phyloP scores from a whole-genome alignment of 2,329 filamentous ascomycete species.

The Diaporthe eres region DNA sequence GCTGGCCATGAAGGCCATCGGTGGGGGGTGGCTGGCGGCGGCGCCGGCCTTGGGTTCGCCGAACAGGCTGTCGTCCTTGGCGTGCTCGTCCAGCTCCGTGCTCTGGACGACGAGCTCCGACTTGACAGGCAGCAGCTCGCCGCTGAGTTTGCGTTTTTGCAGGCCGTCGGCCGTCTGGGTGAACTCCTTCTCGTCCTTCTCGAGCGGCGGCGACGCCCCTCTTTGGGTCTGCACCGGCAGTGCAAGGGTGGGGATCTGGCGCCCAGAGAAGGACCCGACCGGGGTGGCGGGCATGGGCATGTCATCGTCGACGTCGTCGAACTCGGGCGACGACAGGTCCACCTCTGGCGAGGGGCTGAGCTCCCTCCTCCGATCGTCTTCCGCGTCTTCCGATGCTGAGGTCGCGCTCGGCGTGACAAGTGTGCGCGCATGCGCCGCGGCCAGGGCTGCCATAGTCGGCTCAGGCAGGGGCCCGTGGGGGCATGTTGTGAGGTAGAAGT shows the following conservation, averaged over 20 bases:
- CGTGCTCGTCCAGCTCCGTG: slow-evolving; percentile 57
- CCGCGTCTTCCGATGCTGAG: slow-evolving; percentile 79
- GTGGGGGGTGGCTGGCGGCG: slow-evolving; percentile 47
- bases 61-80: slow-evolving; percentile 68
- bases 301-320: slow-evolving; percentile 80
- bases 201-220: slow-evolving; percentile 88
- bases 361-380: slow-evolving; percentile 75
- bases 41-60: slow-evolving; percentile 54
- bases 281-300: slow-evolving; percentile 72
- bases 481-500: slow-evolving; percentile 95
- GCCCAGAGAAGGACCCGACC: slow-evolving; percentile 73
- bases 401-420: slow-evolving; percentile 82
- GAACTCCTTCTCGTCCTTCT: slow-evolving; percentile 96
- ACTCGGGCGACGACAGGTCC: slow-evolving; percentile 88
- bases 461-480: slow-evolving; percentile 86
- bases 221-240: slow-evolving; percentile 72
- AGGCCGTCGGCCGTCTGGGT: slow-evolving; percentile 93
- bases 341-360: slow-evolving; percentile 94
- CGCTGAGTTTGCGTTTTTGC: slow-evolving; percentile 73
- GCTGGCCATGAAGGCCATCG: slow-evolving; percentile 65
- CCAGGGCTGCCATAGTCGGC: slow-evolving; percentile 65
- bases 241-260: slow-evolving; percentile 44
- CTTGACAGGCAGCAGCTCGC: slow-evolving; percentile 54
- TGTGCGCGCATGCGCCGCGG: slow-evolving; percentile 65
- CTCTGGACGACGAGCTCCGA: slow-evolving; percentile 52